A percentile compares a stretch with the other conserved stretches of the same genome.
Evolutionary conservation across 352 stramenopile genomes (phyloP).

Genomic region (Pythium apleroticum): DNA sequence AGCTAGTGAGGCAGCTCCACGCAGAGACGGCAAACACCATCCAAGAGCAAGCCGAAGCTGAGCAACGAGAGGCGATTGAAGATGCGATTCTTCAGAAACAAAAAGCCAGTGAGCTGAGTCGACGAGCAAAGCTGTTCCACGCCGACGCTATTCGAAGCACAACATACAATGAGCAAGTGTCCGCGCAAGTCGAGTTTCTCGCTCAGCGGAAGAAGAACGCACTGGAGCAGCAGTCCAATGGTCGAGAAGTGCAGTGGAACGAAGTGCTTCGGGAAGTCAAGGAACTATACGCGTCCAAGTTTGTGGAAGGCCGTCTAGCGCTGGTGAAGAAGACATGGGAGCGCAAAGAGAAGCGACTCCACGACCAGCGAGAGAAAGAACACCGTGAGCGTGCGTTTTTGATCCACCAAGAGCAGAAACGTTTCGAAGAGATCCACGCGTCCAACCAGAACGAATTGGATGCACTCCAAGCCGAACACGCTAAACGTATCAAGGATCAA

Average conservation of each 20-base stretch:
- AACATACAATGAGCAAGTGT: slow-evolving; percentile 69
- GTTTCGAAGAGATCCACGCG: slow-evolving; percentile 35
- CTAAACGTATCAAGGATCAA: slow-evolving; percentile 29
- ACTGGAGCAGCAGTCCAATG: slow-evolving; percentile 18
- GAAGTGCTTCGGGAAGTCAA: slow-evolving; percentile 44
- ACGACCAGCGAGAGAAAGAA: slow-evolving; percentile 42
- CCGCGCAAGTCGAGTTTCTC: slow-evolving; percentile 67
- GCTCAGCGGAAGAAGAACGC: slow-evolving; percentile 47
- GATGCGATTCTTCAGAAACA: slow-evolving; percentile 35
- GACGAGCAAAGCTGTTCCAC: slow-evolving; percentile 45
- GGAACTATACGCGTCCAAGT: slow-evolving; percentile 52
- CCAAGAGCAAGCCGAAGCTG: slow-evolving; percentile 33
- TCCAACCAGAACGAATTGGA: slow-evolving; percentile 38
- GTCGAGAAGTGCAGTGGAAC: slow-evolving; percentile 7
- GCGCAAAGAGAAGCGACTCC: slow-evolving; percentile 51
- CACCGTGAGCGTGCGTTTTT: slow-evolving; percentile 48
- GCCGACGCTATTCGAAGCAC: slow-evolving; percentile 54
- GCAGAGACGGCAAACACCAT: slow-evolving; percentile 45
- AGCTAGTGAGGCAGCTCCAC: slow-evolving; percentile 42
- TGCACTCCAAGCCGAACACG: slow-evolving; percentile 33
- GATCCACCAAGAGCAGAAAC: slow-evolving; percentile 52
- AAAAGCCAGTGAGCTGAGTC: slow-evolving; percentile 37
- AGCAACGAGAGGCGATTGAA: slow-evolving; percentile 35
- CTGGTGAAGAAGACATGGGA: slow-evolving; percentile 74
- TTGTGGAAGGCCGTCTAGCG: slow-evolving; percentile 51